Evolutionary conservation across 305 asterid species (phyloP).

Genomic region (Fraxinus ornus): DNA sequence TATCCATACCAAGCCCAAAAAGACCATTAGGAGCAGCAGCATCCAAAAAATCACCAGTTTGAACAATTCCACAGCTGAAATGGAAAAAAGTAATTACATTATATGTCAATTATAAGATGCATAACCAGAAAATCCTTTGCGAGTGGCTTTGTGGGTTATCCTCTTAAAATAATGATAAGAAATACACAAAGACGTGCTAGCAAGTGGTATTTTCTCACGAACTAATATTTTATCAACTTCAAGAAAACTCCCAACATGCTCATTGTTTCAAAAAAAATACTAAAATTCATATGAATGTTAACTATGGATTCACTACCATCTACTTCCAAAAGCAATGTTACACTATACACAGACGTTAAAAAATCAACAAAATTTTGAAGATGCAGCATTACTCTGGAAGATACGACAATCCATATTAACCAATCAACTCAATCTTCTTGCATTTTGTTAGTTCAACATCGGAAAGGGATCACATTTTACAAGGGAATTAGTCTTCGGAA

Average conservation of each 20-base stretch:
- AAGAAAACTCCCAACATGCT: neutral
- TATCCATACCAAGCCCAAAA: constrained; percentile 83
- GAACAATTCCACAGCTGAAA: constrained; percentile 86
- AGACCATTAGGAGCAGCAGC: constrained; percentile 90
- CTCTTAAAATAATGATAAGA: neutral
- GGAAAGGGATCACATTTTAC: neutral
- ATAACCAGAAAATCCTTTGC: neutral
- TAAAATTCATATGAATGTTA: neutral
- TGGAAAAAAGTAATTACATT: constrained; percentile 44
- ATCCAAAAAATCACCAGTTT: constrained; percentile 79
- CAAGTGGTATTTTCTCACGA: neutral
- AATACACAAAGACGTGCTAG: neutral
- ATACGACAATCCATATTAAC: neutral
- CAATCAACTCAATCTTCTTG: neutral
- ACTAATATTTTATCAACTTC: neutral
- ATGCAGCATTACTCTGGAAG: neutral
- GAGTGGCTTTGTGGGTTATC: neutral
- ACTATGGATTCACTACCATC: neutral
- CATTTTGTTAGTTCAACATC: neutral
- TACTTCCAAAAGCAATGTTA: neutral
- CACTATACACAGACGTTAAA: neutral
- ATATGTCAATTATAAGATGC: neutral
- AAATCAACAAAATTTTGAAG: neutral
- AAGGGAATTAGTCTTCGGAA: neutral
- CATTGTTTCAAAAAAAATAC: neutral